These are phyloP conservation scores for Fragaria iinumae DNA, from an alignment of 306 rosid species.

Conservation along the genomic window DNA sequence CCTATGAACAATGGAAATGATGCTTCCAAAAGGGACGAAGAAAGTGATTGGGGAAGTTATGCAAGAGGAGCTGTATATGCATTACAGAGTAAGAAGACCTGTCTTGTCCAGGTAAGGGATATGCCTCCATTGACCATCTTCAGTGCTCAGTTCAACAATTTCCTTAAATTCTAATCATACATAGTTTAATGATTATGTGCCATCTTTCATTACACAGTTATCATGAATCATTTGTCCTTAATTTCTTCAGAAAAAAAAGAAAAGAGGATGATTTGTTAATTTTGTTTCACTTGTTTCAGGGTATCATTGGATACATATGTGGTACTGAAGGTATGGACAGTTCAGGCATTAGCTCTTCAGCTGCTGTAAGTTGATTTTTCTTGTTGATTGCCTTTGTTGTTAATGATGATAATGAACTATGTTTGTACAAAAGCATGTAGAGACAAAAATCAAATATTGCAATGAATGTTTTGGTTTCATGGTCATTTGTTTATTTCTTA, in stretches of 20 bases:
- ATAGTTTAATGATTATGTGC: background rate
- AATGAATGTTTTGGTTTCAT: background rate
- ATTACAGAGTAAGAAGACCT: conserved; percentile 48
- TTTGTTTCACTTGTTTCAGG: conserved; percentile 51
- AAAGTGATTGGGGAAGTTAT: conserved; percentile 86
- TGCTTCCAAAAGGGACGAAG: conserved; percentile 43
- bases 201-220: conserved; percentile 8
- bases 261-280: conserved; percentile 12
- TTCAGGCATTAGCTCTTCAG: conserved; percentile 97
- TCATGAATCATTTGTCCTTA: conserved; percentile 19
- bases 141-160: background rate
- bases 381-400: conserved; percentile 22
- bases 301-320: conserved; percentile 69
- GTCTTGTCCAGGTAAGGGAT: conserved; percentile 55
- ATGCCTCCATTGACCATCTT: conserved; percentile 23
- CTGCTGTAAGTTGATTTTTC: conserved; percentile 69
- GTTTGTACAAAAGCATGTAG: conserved; percentile 13
- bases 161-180: conserved; percentile 2
- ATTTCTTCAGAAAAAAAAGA: background rate
- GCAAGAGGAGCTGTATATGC: conserved; percentile 92
- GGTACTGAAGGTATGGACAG: conserved; percentile 86
- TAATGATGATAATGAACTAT: conserved; percentile 21
- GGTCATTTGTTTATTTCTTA: background rate
- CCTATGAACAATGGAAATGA: conserved; percentile 38
- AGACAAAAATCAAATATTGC: conserved; percentile 1